Base-by-base conservation (phyloP, 805 yeast species). In the Debaryomyces castellii region DNA sequence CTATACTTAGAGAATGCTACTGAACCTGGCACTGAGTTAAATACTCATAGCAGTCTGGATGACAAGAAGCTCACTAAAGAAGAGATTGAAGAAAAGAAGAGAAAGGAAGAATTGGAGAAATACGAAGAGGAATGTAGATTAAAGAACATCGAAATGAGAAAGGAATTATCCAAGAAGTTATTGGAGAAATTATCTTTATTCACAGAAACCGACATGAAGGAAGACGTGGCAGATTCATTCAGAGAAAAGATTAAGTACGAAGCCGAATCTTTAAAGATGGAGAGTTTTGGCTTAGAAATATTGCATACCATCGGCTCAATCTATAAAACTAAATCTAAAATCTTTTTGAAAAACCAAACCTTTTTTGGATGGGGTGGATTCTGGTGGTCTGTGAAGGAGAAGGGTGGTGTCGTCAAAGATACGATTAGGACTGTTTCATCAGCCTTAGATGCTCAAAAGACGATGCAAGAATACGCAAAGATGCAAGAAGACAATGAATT, bases 211-310 rank as follows among this genome's bases (percentile, higher is more conserved):
- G 76, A 72, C 40, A 70, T 70, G 70, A 65, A 69, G 32, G 71
- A 63, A 9, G 74, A 78, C 49, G 67, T 68, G n/a, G 68, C 64
- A 9, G 60, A 57, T 30, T 64, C 75, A 18, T 92, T 89, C 63
- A 68, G 76, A 48, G 74, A 73, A 45, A 85, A 87, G 61, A 76
- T 87, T 53, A 76, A 74, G 50, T 82, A 84, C 57, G 98, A 94
- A 64, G 96, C 96, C 12, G 94, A 91, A 59, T 72, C 82, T 23
- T 71, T 87, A 51, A 87, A 86, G 55, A 79, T 85, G 81, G 94
- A 87, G 63, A 85, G 92, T 18, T 87, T 87, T 65, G 95, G 95
- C n/a, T 65, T 86, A 25, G 90, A 87, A 58, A 85, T 87, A 28
- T 74, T 88, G 40, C 94, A 87, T 54, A 77, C 88, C 0, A 78